Conservation (phyloP, 768 basidiomycete species). For the Xerocomellus intermedius region DNA sequence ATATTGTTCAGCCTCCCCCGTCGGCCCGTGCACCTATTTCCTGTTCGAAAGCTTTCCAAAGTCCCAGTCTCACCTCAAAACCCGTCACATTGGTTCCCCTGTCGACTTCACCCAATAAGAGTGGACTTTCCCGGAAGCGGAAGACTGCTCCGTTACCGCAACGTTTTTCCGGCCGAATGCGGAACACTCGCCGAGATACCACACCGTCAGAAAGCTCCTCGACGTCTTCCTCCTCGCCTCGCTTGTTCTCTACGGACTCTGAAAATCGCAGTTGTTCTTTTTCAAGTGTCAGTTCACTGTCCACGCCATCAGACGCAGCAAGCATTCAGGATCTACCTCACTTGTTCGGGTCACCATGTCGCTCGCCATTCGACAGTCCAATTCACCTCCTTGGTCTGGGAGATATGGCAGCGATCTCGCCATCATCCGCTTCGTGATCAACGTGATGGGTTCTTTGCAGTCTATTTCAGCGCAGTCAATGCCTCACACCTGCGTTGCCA, state of each 20-base stretch:
- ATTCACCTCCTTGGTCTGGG: not conserved
- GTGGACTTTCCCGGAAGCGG: not conserved
- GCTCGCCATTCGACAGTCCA: not conserved
- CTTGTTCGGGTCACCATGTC: not conserved
- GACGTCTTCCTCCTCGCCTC: conserved; percentile 3
- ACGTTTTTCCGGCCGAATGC: not conserved
- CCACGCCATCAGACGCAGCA: conserved; percentile 1
- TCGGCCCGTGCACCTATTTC: not conserved
- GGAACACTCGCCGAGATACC: not conserved
- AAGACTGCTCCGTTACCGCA: conserved; percentile 10
- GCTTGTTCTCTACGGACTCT: not conserved
- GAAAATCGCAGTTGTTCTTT: not conserved
- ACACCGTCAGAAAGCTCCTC: conserved; percentile 10
- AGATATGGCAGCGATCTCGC: not conserved
- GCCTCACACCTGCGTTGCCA: too few relatives aligned
- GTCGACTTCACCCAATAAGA: not conserved
- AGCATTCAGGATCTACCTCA: not conserved
- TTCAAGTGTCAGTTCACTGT: not conserved
- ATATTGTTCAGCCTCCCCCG: not conserved
- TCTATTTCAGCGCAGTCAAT: not conserved
- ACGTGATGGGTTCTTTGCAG: not conserved
- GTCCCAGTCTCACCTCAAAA: not conserved
- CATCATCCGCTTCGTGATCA: not conserved
- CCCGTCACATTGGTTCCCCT: conserved; percentile 10
- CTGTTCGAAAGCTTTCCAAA: not conserved